Evolutionary conservation across 2,329 filamentous ascomycete genomes (phyloP).

Genomic region (Coniochaeta hoffmannii): DNA sequence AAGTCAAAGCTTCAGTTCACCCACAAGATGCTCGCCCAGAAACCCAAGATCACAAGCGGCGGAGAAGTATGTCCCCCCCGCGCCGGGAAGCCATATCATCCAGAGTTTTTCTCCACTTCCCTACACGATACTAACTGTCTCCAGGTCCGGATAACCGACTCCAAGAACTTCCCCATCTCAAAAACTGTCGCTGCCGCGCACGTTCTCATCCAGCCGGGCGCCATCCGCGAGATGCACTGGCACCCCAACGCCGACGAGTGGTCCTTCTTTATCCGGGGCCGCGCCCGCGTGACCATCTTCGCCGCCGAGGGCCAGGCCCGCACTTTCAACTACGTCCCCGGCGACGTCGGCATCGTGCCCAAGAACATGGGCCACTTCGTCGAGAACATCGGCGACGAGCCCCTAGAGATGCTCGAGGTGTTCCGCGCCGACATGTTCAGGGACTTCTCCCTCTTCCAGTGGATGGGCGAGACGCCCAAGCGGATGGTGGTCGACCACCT

Average conservation of each 20-base stretch:
- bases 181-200: slow-evolving; percentile 67
- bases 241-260: slow-evolving; percentile 74
- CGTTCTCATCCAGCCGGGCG: slow-evolving; percentile 62
- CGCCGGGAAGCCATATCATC: too few relatives aligned
- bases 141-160: slow-evolving; percentile 57
- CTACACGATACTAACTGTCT: too few relatives aligned
- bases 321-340: slow-evolving; percentile 69
- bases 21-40: slow-evolving; percentile 64
- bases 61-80: slow-evolving; percentile 52
- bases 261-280: slow-evolving; percentile 70
- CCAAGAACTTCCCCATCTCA: slow-evolving; percentile 65
- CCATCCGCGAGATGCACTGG: slow-evolving; percentile 76
- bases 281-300: slow-evolving; percentile 68
- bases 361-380: slow-evolving; percentile 75
- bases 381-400: slow-evolving; percentile 70
- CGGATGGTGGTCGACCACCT: slow-evolving; percentile 59
- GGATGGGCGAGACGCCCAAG: slow-evolving; percentile 66
- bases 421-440: slow-evolving; percentile 65
- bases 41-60: slow-evolving; percentile 57
- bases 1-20: slow-evolving; percentile 63
- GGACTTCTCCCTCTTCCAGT: slow-evolving; percentile 68
- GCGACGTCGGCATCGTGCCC: slow-evolving; percentile 72
- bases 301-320: slow-evolving; percentile 59
- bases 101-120: too few relatives aligned
- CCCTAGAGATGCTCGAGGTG: slow-evolving; percentile 69